Evolutionary conservation across 75 land plant genomes (phyloP).

Genomic region (Isoetes taiwanensis): DNA sequence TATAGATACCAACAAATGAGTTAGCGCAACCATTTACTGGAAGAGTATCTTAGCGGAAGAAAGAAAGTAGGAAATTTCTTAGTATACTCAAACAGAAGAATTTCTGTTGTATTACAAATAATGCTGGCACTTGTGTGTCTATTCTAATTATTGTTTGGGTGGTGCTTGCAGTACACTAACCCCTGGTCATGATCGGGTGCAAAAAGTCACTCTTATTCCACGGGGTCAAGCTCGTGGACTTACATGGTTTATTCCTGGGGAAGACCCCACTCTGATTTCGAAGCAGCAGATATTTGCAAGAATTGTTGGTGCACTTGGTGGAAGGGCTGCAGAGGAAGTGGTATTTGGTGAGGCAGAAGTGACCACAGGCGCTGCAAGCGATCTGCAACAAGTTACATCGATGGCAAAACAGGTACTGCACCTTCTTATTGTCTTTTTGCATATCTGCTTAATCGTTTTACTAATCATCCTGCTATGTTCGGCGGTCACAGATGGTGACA

Average conservation of each 20-base stretch:
- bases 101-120: background rate
- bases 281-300: slow-evolving; percentile 8
- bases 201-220: background rate
- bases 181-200: slow-evolving; percentile 3
- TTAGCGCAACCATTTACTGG: background rate
- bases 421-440: no score
- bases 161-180: background rate
- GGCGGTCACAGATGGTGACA: slow-evolving; percentile 8
- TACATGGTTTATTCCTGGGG: slow-evolving; percentile 4
- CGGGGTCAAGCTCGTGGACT: background rate
- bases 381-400: background rate
- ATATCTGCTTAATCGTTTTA: no score
- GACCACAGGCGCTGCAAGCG: slow-evolving; percentile 4
- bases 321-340: slow-evolving; percentile 2
- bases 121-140: background rate
- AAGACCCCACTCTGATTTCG: slow-evolving; percentile 2
- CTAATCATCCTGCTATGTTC: no score
- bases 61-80: no score
- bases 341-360: slow-evolving; percentile 2
- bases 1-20: background rate
- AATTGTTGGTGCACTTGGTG: slow-evolving; percentile 2
- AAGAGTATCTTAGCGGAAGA: background rate
- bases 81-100: background rate
- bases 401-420: slow-evolving; percentile 7
- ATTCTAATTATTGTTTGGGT: background rate